Evolutionary conservation across 805 yeast species (phyloP), one percentile per base, ranked within the genome.

Genomic region (Kregervanrija delftensis): DNA sequence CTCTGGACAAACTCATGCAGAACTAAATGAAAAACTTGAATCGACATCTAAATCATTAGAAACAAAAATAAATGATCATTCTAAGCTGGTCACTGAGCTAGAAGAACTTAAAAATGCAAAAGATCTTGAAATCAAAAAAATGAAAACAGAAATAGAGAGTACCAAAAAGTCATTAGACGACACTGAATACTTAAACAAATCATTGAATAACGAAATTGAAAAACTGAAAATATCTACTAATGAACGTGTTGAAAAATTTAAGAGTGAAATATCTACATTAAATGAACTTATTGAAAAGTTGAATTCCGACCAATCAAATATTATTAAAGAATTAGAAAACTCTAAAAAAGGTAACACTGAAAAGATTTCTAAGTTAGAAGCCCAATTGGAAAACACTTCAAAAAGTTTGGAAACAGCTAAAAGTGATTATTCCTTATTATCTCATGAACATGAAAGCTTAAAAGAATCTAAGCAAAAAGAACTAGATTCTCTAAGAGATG

Each of bases 311-410:
- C 28, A 22, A 22, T 22, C 28, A 22, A 22, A 22, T 6, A 22
- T 6, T 5, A 8, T 6, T 4, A 22, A 22, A 22, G 28, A 22
- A 6, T 22, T 22, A 6, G 28, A 22, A 22, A 22, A 6, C 28
- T 22, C 28, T 22, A 22, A 5, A 2, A 22, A 22, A 22, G 8
- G 8, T 5, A 22, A 22, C 6, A 22, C 28, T 22, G 36, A 22
- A 3, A 32, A 30, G 13, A 8, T 40, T 15, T 32, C 28, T 12
- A 41, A 35, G 11, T 31, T n/a, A 8, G 30, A 32, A 9, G 14
- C 30, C 8, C 46, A 83, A 58, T 91, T 86, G 3, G 95, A 88
- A 53, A 95, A 85, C 52, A 89, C 95, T 0, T 73, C 86, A 30
- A 68, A 79, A 40, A 70, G 83, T 10, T 68, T 88, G 46, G 91